Conservation (phyloP, 2,329 filamentous ascomycete species). For the Penicillium sp. region DNA sequence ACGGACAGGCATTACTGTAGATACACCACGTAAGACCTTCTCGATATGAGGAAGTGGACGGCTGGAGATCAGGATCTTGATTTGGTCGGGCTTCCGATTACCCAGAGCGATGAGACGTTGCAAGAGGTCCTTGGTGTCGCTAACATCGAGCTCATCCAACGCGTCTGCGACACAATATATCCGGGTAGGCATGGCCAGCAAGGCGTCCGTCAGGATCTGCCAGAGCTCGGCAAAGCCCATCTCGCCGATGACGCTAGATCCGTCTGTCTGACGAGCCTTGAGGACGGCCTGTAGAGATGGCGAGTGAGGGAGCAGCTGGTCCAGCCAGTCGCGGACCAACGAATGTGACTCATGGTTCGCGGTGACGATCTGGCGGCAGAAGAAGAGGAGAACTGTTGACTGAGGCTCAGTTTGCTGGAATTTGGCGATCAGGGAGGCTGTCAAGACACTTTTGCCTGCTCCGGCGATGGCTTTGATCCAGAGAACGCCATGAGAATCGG, state of each 20-base stretch:
- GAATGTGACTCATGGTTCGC: constrained; percentile 13
- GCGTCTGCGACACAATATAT: constrained; percentile 2
- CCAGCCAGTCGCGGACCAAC: constrained; percentile 14
- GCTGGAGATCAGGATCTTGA: neutral
- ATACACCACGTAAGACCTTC: neutral
- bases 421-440: constrained; percentile 11
- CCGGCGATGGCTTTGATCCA: constrained; percentile 19
- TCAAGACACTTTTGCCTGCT: constrained; percentile 17
- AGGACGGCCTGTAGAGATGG: constrained; percentile 23
- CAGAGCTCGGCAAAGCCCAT: constrained; percentile 13
- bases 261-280: neutral
- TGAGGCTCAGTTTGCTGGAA: neutral
- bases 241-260: neutral
- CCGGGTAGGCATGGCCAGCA: neutral
- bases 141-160: constrained; percentile 5
- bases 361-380: constrained; percentile 18
- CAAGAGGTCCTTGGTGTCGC: neutral
- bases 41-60: neutral
- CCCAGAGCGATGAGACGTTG: neutral
- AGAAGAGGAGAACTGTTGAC: constrained; percentile 11
- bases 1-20: constrained; percentile 17
- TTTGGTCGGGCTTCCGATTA: neutral
- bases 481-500: constrained; percentile 6
- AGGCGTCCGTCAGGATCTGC: neutral
- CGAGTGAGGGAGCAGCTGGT: constrained; percentile 1